Base-by-base conservation (phyloP, 2,329 filamentous ascomycete genomes). In the Neonectria hederae region DNA sequence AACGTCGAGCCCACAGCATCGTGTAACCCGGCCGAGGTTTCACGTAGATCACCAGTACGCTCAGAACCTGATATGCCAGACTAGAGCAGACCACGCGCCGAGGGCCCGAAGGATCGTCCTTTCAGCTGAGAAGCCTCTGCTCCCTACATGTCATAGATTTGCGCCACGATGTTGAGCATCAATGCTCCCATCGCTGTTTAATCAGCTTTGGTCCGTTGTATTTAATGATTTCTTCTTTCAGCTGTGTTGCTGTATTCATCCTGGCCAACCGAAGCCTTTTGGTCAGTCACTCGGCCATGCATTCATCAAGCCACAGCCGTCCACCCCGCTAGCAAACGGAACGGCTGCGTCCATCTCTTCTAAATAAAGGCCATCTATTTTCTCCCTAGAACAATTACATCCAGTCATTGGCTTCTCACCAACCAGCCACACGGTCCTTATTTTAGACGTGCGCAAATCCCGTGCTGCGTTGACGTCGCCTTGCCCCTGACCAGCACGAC, bases 91-190 rank as follows among this genome's bases (percentile, higher is more conserved):
- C 21, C 35, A 40, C 19, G 11, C 10, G 30, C 14, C 52, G 42
- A 51, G 17, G 38, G 52, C 52, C 24, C 30, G 32, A 32, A 26
- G 22, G 24, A 22, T 24, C n/a, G 3, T 48, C 55, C 48, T 59
- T 63, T 57, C 68, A 71, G 69, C 69, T 65, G 52, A 38, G 46
- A 45, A 45, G 30, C 24, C 19, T 35, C 56, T 19, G 21, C 45
- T 24, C 35, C 42, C 13, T 7, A 40, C 48, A 49, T 48, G 56
- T 59, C 53, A 43, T 26, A 45, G 58, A 54, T 40, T 55, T 67
- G 63, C 49, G 53, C 53, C 65, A 35, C 22, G 35, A 21, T 28
- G 51, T 40, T 48, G 24, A 42, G 14, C 26, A 24, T 48, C 26
- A 40, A 64, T 64, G 51, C 38, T 38, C 26, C 5, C 35, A 22